phyloP scores from a whole-genome alignment of 2,329 filamentous ascomycete species.

The Talaromyces sp. region DNA sequence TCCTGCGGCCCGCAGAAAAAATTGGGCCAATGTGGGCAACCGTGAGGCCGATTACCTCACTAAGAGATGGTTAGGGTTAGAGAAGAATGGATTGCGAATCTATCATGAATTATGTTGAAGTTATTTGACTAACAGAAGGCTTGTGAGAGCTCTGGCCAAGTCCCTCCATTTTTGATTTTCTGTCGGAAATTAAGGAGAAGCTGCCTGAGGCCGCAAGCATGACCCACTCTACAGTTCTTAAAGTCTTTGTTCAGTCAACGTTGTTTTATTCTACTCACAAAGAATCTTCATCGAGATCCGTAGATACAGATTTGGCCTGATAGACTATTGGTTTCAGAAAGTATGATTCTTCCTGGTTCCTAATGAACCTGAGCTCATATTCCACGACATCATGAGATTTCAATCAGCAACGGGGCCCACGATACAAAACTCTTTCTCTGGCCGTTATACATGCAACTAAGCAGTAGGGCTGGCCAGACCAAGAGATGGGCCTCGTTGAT shows the following conservation, averaged over 20 bases:
- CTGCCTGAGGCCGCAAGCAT: constrained; percentile 4
- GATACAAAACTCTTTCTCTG: neutral
- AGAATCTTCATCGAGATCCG: neutral
- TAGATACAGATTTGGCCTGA: neutral
- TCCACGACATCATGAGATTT: neutral
- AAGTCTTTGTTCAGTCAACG: neutral
- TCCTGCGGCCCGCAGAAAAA: constrained; percentile 20
- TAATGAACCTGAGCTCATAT: neutral
- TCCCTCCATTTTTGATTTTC: constrained; percentile 8
- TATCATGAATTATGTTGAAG: neutral
- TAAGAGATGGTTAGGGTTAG: neutral
- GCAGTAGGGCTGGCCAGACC: constrained; percentile 48
- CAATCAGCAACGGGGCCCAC: neutral
- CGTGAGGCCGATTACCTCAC: constrained; percentile 14
- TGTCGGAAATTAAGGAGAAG: neutral
- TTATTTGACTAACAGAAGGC: neutral
- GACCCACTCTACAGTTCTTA: neutral
- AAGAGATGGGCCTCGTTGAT: constrained; percentile 47
- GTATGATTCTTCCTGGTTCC: neutral
- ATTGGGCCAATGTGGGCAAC: constrained; percentile 20
- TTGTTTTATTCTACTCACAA: neutral
- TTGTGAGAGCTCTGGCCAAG: neutral
- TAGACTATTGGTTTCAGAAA: neutral
- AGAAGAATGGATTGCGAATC: neutral
- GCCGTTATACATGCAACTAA: constrained; percentile 14